Conservation (phyloP, 192 early-diverging fungal genomes). For the Pecoramyces ruminantium region DNA sequence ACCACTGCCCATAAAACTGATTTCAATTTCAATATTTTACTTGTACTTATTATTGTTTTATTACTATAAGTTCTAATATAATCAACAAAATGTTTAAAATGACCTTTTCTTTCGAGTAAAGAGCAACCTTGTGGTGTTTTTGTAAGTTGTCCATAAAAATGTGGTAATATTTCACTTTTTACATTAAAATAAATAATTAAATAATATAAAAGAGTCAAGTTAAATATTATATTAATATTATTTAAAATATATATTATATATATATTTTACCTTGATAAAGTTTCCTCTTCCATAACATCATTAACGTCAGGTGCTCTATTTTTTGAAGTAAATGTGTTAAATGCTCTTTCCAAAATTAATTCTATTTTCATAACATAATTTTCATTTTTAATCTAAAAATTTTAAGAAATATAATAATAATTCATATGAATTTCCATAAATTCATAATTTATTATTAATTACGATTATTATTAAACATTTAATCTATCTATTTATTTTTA, state of each 20-base stretch:
- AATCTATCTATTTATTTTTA: too few relatives aligned
- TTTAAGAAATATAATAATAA: not conserved
- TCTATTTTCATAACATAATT: conserved; percentile 52
- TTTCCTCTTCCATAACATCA: conserved; percentile 11
- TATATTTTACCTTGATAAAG: not conserved
- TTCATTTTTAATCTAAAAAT: conserved; percentile 31
- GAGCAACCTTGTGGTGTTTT: conserved; percentile 57
- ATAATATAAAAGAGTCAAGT: not conserved
- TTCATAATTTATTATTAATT: not conserved
- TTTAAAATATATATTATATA: too few relatives aligned
- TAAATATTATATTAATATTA: not conserved
- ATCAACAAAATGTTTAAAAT: conserved; percentile 45
- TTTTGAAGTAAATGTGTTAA: not conserved
- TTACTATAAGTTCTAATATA: conserved; percentile 28
- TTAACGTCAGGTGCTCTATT: conserved; percentile 1
- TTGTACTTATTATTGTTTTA: conserved; percentile 11
- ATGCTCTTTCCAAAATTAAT: conserved; percentile 32
- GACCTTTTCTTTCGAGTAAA: conserved; percentile 38
- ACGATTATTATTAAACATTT: not conserved
- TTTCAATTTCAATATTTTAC: conserved; percentile 36
- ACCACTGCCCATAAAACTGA: conserved; percentile 66
- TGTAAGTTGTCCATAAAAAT: conserved; percentile 67
- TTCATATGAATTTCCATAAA: not conserved
- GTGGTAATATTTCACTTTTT: conserved; percentile 26
- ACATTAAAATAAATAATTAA: conserved; percentile 3